A percentile compares a stretch with the other conserved stretches of the same genome.
Conservation (phyloP, 805 yeast genomes). For the Metschnikowia koreensis region DNA sequence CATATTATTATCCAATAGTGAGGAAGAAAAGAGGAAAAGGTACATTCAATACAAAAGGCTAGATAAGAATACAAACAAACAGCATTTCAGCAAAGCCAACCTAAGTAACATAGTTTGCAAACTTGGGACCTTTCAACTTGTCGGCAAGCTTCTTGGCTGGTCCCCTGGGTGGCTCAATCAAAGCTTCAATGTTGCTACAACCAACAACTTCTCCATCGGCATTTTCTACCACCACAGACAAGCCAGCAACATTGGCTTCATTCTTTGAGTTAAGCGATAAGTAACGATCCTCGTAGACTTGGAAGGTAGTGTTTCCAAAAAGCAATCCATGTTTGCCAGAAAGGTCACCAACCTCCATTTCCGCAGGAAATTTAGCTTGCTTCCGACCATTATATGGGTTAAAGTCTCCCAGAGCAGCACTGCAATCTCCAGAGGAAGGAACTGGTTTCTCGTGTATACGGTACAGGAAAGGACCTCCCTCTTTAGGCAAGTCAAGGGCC, state of each 20-base stretch:
- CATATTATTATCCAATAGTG: not conserved
- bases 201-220: not conserved
- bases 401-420: slow-evolving; percentile 51
- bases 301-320: slow-evolving; percentile 64
- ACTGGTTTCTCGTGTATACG: slow-evolving; percentile 62
- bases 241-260: slow-evolving; percentile 1
- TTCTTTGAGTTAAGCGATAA: slow-evolving; percentile 51
- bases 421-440: slow-evolving; percentile 50
- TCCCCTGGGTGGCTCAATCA: not conserved
- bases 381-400: slow-evolving; percentile 57
- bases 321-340: slow-evolving; percentile 76
- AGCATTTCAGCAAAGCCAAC: not conserved
- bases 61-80: not conserved
- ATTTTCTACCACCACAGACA: not conserved
- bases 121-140: not conserved
- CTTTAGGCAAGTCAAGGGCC: slow-evolving; percentile 64
- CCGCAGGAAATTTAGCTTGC: slow-evolving; percentile 48
- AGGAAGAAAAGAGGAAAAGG: not conserved
- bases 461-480: slow-evolving; percentile 65
- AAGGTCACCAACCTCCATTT: slow-evolving; percentile 69
- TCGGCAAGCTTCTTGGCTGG: not conserved
- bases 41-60: no score
- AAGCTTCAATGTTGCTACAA: not conserved
- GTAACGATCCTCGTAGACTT: slow-evolving; percentile 60
- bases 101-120: not conserved